phyloP scores from a whole-genome alignment of 1,284 basidiomycete genomes.

The Taiwanofungus camphoratus region DNA sequence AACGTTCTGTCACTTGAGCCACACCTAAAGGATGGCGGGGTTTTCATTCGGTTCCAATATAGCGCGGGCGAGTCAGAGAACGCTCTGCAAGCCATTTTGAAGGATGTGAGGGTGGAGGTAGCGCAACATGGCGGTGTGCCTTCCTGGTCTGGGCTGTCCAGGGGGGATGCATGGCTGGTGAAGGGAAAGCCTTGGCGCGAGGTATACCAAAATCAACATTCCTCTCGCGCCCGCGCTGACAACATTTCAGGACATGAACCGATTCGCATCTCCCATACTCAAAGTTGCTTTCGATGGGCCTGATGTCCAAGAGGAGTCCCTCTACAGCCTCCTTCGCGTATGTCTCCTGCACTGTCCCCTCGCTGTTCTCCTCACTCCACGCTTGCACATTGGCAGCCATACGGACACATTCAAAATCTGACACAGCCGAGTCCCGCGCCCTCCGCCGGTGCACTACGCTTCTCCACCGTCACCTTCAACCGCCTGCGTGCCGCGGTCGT shows the following conservation, averaged over 20 bases:
- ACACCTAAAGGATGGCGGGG: conserved; percentile 77
- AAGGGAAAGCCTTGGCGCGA: conserved; percentile 82
- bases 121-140: conserved; percentile 51
- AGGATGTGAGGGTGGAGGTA: conserved; percentile 37
- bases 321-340: conserved; percentile 70
- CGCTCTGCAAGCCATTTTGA: conserved; percentile 45
- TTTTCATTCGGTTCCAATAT: conserved; percentile 80
- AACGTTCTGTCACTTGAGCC: conserved; percentile 53
- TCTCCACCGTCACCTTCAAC: conserved; percentile 56
- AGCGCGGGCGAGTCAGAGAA: conserved; percentile 32
- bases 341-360: conserved; percentile 17
- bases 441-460: conserved; percentile 59
- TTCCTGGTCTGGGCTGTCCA: conserved; percentile 52
- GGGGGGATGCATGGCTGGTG: conserved; percentile 72
- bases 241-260: conserved; percentile 67
- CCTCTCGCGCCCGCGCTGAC: background rate
- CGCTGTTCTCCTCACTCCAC: conserved; percentile 4
- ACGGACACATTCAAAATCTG: conserved; percentile 75
- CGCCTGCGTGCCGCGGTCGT: conserved; percentile 68
- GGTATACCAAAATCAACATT: conserved; percentile 33
- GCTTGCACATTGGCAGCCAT: conserved; percentile 50
- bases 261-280: conserved; percentile 70
- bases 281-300: conserved; percentile 84
- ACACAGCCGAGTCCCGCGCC: conserved; percentile 56
- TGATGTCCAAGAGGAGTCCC: conserved; percentile 72